A percentile compares a stretch with the other conserved stretches of the same genome.
These are phyloP conservation scores for Teratosphaeria zuluensis DNA, from an alignment of 2,329 filamentous ascomycete genomes.

Conservation along the genomic window DNA sequence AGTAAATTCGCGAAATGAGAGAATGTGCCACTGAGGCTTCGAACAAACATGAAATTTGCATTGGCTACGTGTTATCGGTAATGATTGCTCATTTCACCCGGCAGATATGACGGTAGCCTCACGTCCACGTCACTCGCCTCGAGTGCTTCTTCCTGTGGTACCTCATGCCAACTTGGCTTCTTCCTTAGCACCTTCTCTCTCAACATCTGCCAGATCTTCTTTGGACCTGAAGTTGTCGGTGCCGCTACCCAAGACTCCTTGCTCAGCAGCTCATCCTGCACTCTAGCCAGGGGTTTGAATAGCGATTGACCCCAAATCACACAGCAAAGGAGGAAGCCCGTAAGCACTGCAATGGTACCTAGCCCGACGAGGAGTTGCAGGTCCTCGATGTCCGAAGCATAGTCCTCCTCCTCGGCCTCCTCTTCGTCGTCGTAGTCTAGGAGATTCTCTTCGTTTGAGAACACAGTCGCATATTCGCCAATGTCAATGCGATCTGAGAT, in stretches of 20 bases:
- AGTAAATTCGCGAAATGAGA: neutral
- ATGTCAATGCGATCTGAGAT: neutral
- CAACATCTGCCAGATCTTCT: neutral
- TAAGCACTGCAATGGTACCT: neutral
- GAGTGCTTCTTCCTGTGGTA: neutral
- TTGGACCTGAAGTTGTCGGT: neutral
- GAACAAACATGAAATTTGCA: neutral
- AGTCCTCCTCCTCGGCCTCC: neutral
- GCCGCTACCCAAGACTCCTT: neutral
- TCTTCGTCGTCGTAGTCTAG: neutral
- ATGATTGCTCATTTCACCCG: neutral
- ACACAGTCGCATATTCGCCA: neutral
- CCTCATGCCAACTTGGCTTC: neutral
- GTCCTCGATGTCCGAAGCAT: neutral
- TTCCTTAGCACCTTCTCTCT: neutral
- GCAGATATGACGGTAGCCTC: too few relatives aligned
- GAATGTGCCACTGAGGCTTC: neutral
- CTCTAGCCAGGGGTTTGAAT: neutral
- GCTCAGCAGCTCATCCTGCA: neutral
- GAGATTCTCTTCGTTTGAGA: neutral
- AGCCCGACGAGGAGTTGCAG: neutral
- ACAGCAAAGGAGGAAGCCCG: neutral
- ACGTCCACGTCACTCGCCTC: neutral
- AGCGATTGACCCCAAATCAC: neutral
- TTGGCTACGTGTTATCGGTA: neutral